Base-by-base conservation (phyloP, 805 yeast genomes). In the Schwanniomyces sp. region DNA sequence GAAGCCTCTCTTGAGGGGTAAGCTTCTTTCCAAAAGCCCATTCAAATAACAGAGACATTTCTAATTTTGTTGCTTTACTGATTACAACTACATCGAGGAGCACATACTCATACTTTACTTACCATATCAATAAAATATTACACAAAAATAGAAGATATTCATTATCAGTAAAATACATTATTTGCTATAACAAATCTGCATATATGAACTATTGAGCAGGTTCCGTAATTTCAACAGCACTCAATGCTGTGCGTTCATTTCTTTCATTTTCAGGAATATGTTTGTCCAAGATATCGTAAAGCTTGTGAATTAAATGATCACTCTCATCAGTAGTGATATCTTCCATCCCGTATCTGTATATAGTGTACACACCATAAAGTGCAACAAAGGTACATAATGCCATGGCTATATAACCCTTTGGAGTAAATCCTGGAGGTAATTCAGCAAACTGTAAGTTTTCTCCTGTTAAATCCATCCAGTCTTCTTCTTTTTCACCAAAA, bases 1-100 rank as follows among this genome's bases (percentile, higher is more conserved):
- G 83, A 63, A 94, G 80, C 65, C 91, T 80, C 70, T 94, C 99
- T 64, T 91, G 97, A 9, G 99, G 98, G 41, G 98, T 90, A 52
- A 87, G 72, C 63, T 86, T 81, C 76, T 90, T 88, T 8, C 99
- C 99, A 70, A 94, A 94, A 25, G 88, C 90, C 98, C 98, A 94
- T 61, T 91, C 96, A 55, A 94, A 80, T 39, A 70, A 40, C 45
- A 55, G 69, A 21, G 68, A 54, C 70, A 64, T 64, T 26, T 21
- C 6, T 2, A 24, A 6, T 6, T n/a, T 11, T 10, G 16, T 37
- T 21, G 24, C 16, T 12, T 9, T 34, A 16, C 10, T 34, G 24
- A 11, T 11, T 14, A 10, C 18, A 14, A 11, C 8, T 11, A 21
- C 17, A 16, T 16, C 11, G 10, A 37, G 40, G 40, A 37, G 40